Evolutionary conservation across 495 filamentous ascomycete genomes (phyloP).

Genomic region (Peziza echinospora): DNA sequence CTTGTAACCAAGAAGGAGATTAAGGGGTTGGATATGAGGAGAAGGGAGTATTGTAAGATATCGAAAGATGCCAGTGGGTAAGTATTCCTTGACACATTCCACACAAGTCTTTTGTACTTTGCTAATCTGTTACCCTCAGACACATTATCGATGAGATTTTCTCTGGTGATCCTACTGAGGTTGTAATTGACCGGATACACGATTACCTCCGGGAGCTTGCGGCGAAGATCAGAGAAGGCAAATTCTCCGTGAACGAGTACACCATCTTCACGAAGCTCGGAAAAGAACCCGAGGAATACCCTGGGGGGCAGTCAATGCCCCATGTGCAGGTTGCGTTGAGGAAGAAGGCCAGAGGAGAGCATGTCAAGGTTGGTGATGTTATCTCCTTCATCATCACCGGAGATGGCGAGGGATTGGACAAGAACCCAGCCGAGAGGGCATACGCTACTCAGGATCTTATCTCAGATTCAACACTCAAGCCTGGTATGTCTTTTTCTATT

Average conservation of each 20-base stretch:
- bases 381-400: slow-evolving; percentile 87
- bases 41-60: slow-evolving; percentile 84
- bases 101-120: slow-evolving; percentile 63
- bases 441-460: slow-evolving; percentile 69
- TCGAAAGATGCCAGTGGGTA: slow-evolving; percentile 52
- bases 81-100: slow-evolving; percentile 25
- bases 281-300: slow-evolving; percentile 80
- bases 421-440: slow-evolving; percentile 55
- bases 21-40: slow-evolving; percentile 93
- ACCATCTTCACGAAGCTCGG: slow-evolving; percentile 74
- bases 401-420: slow-evolving; percentile 42
- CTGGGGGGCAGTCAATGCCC: slow-evolving; percentile 85
- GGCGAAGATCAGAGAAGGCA: slow-evolving; percentile 56
- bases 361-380: slow-evolving; percentile 75
- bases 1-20: slow-evolving; percentile 88
- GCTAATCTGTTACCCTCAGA: slow-evolving; percentile 62
- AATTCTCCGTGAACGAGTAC: slow-evolving; percentile 61
- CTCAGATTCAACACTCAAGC: slow-evolving; percentile 53
- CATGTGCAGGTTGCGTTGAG: slow-evolving; percentile 86
- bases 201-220: slow-evolving; percentile 71
- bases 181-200: slow-evolving; percentile 73
- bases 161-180: slow-evolving; percentile 77
- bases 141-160: slow-evolving; percentile 78
- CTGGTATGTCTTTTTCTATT: slow-evolving; percentile 2
- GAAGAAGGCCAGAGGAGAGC: slow-evolving; percentile 69